Conservation (phyloP, 805 yeast species). For the Hanseniaspora valbyensis region DNA sequence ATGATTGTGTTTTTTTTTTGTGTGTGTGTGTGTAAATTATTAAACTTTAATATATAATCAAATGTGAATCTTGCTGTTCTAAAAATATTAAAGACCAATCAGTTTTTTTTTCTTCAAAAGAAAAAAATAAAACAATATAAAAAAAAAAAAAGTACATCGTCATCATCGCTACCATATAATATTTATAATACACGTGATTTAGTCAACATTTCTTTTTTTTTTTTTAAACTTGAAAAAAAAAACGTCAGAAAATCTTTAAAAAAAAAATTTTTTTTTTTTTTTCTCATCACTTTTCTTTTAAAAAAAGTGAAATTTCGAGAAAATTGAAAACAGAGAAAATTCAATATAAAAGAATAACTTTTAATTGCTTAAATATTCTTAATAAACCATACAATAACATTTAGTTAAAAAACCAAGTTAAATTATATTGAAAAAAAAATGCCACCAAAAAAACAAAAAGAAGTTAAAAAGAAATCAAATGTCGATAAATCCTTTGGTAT, state of each 20-base stretch:
- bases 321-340: not conserved
- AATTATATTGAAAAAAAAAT: no score
- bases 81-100: no score
- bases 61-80: no score
- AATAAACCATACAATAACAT: no score
- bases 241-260: not conserved
- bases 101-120: no score
- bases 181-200: no score
- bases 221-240: not conserved
- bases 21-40: no score
- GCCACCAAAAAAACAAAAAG: constrained; percentile 67
- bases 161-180: not conserved
- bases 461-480: constrained; percentile 45
- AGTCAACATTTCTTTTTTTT: not conserved
- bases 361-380: no score
- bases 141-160: no score
- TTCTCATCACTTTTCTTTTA: not conserved
- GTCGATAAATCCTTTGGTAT: constrained; percentile 91
- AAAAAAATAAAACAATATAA: no score
- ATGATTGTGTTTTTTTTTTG: no score
- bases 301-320: not conserved
- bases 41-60: no score
- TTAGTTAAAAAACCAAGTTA: not conserved
- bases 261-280: not conserved
- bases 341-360: constrained; percentile 11